A percentile compares a stretch with the other conserved stretches of the same genome.
These are phyloP conservation scores for Epichloe aotearoae DNA, from an alignment of 2,329 filamentous ascomycete genomes.

Conservation along the genomic window DNA sequence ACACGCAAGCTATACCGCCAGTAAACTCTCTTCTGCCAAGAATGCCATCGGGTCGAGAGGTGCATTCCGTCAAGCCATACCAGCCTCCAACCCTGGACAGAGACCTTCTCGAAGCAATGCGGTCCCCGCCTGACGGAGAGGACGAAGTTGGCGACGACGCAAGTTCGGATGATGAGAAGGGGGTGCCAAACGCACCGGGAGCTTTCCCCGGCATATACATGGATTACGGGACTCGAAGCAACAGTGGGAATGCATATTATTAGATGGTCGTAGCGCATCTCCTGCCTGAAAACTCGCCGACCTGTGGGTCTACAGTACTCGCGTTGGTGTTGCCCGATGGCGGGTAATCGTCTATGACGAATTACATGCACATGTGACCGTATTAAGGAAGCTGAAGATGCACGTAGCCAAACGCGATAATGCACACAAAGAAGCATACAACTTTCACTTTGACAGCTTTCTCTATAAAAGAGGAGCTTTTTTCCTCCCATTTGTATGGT, in stretches of 20 bases:
- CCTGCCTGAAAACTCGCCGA: too few species aligned
- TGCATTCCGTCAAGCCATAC: slow-evolving; percentile 60
- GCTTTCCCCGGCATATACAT: slow-evolving; percentile 35
- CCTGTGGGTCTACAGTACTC: too few species aligned
- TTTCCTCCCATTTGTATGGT: too few species aligned
- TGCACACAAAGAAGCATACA: too few species aligned
- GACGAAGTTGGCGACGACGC: slow-evolving; percentile 20
- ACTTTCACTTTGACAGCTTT: too few species aligned
- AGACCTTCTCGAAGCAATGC: slow-evolving; percentile 49
- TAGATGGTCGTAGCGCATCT: slow-evolving; percentile 6
- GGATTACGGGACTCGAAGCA: slow-evolving; percentile 22
- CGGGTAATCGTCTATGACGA: too few species aligned
- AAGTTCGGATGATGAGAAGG: slow-evolving; percentile 27
- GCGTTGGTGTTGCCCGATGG: not conserved
- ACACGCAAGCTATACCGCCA: slow-evolving; percentile 64
- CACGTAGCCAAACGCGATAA: too few species aligned
- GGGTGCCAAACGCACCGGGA: slow-evolving; percentile 23
- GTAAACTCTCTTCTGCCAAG: slow-evolving; percentile 57
- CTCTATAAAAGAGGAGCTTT: too few species aligned
- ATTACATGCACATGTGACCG: too few species aligned
- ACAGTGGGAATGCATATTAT: slow-evolving; percentile 26
- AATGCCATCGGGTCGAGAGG: slow-evolving; percentile 81
- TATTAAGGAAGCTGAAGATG: too few species aligned
- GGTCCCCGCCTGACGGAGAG: slow-evolving; percentile 22
- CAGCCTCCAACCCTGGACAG: slow-evolving; percentile 51